Evolutionary conservation across 208 protist genomes (phyloP), one percentile per base, ranked within the genome.

Genomic region (Porcisia hertigi): DNA sequence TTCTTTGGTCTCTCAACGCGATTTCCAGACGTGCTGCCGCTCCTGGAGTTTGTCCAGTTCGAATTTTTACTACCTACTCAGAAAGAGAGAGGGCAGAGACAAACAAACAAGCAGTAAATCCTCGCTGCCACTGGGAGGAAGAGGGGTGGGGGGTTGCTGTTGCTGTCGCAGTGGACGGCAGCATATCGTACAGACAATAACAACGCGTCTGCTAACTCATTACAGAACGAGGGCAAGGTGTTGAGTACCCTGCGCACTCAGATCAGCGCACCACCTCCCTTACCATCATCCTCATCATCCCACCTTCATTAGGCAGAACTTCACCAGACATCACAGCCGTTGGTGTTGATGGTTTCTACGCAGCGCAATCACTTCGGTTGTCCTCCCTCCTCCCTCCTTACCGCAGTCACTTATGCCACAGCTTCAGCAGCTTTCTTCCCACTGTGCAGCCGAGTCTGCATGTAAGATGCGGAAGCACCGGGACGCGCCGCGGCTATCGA

Each of bases 391-490:
- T 23, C 41, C 36, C 16, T 23, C 60, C 20, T 23, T 14, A 45
- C 25, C 23, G 34, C 71, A 67, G 9, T 3, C 39, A 20, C 18
- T 12, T 39, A 79, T 79, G 75, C 75, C 75, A 36, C 75, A 73
- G 49, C 67, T 79, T 25, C 75, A 79, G 59, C 67, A 79, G 25
- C 58, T 66, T 45, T 69, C 75, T 8, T 54, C 64, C 6, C 67
- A 71, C 23, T 16, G 25, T 16, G 67, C 58, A 18, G 58, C 59
- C 3, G 75, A 41, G 41, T 49, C 58, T 36, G 47, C 58, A 25
- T 45, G 58, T 30, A 57, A 69, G 53, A 3, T 3, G 23, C 5
- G 34, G 20, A 53, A 53, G 47, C 47, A 8, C 47, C 47, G 11
- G 20, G 47, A 36, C 58, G 47, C 45, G 12, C 23, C 1, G 57